phyloP scores from a whole-genome alignment of 768 basidiomycete genomes.

The Kwoniella heveanensis region DNA sequence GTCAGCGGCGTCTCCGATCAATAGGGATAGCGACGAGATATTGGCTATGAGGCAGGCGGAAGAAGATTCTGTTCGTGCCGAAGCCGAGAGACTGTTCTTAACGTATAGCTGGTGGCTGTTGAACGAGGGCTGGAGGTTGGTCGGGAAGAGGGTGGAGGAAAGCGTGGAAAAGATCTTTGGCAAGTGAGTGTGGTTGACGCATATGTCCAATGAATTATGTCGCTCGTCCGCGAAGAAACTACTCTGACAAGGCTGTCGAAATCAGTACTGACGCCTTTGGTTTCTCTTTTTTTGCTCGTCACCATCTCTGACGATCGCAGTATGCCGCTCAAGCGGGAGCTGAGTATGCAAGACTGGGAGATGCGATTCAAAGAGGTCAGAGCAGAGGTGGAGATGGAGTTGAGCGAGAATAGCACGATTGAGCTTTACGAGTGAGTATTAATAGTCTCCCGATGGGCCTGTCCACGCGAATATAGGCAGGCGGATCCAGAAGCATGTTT shows the following conservation, averaged over 20 bases:
- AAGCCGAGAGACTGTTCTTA: conserved; percentile 75
- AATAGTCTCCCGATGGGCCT: not conserved
- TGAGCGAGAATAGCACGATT: conserved; percentile 61
- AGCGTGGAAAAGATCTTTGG: conserved; percentile 83
- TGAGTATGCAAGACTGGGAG: conserved; percentile 71
- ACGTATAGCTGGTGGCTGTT: conserved; percentile 91
- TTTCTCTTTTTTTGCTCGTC: too few species aligned
- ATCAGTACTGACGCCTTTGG: too few species aligned
- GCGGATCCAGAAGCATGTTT: too few species aligned
- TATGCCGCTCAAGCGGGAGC: conserved; percentile 77
- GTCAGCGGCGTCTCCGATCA: conserved; percentile 23
- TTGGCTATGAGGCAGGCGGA: conserved; percentile 18
- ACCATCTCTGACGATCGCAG: too few species aligned
- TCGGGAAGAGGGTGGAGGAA: conserved; percentile 70
- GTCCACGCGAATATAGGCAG: too few species aligned
- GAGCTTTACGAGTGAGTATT: conserved; percentile 44
- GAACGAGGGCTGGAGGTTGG: conserved; percentile 86
- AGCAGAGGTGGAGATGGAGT: conserved; percentile 67
- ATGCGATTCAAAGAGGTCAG: conserved; percentile 72
- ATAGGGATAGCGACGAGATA: conserved; percentile 55
- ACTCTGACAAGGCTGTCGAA: too few species aligned
- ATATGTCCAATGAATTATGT: not conserved
- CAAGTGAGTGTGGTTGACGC: conserved; percentile 65
- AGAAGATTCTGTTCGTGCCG: conserved; percentile 56
- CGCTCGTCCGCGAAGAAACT: too few species aligned